Evolutionary conservation across 352 stramenopile species (phyloP), one percentile per base, ranked within the genome.

Genomic region (Pythium aphanidermatum): DNA sequence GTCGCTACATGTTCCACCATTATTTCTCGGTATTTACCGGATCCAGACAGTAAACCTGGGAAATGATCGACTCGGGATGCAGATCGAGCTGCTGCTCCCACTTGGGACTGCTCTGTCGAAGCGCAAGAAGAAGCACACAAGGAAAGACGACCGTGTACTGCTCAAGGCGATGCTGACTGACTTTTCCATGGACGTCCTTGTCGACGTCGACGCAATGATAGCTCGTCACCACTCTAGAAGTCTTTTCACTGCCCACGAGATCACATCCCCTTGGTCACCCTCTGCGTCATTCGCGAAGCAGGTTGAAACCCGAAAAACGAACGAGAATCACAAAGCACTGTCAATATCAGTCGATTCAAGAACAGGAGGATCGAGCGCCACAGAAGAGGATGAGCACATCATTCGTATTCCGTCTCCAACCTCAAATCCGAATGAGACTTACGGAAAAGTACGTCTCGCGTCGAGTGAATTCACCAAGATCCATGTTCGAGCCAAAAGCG

Each of bases 391-490:
- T 21, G 54, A 62, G 7, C 28, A 52, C 24, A 39, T 34, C 16
- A 51, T 51, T 7, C 47, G 32, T n/a, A 63, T 45, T 24, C 50
- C 46, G 21, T 53, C 46, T 9, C 46, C 54, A 2, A 56, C 46
- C 2, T 29, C 36, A 2, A 51, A 47, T 19, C 54, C 54, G 21
- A 44, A 42, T 21, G 23, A 49, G 24, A 7, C 46, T 3, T 55
- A 51, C 14, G 50, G 49, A 5, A 68, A 57, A 27, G 45, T 60
- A 45, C 64, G 64, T 1, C 33, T 84, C 20, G 51, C 55, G 11
- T 68, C 74, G 2, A 84, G 72, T 24, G 63, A 70, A 29, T 79
- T 85, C 55, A 85, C 74, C 2, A 82, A 83, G 53, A 58, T 87
- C 26, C 72, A 85, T 29, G 72, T 76, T 0, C 66, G 51, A 5